Percentiles rank a stretch among this genome's conserved stretches.
Evolutionary conservation across 371 early-diverging fungal genomes (phyloP).

Genomic region (Catenaria anguillulae): DNA sequence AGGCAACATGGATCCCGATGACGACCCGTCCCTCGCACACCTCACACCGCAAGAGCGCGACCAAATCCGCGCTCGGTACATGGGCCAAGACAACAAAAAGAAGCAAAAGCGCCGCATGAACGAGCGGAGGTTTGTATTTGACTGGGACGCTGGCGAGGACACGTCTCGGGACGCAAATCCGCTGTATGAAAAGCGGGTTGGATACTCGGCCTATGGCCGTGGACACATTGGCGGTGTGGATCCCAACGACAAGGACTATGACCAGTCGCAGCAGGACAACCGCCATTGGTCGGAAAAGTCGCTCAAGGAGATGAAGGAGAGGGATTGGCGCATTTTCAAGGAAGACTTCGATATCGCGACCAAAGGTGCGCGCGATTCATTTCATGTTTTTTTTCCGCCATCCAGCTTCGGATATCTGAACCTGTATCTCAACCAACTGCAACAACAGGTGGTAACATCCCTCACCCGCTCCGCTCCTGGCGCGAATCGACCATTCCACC

Average conservation of each 20-base stretch:
- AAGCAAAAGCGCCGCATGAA: conserved; percentile 67
- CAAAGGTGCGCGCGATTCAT: conserved; percentile 49
- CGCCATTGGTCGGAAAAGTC: conserved; percentile 92
- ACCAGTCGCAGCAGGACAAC: conserved; percentile 38
- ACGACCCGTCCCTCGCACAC: conserved; percentile 13
- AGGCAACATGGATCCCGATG: too few species aligned
- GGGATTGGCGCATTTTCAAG: conserved; percentile 98
- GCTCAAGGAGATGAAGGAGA: conserved; percentile 76
- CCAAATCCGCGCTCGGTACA: conserved; percentile 57
- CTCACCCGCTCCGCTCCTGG: conserved; percentile 87
- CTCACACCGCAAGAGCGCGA: conserved; percentile 34
- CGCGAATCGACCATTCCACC: conserved; percentile 57
- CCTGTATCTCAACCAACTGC: too few species aligned
- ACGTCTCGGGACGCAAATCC: conserved; percentile 85
- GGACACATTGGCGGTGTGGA: conserved; percentile 86
- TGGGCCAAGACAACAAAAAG: conserved; percentile 64
- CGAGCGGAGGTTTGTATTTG: conserved; percentile 87
- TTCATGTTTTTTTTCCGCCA: too few species aligned
- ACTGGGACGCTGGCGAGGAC: conserved; percentile 91
- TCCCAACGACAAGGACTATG: conserved; percentile 52
- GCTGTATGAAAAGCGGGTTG: conserved; percentile 61
- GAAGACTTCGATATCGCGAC: conserved; percentile 91
- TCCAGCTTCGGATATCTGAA: too few species aligned
- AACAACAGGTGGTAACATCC: conserved; percentile 54
- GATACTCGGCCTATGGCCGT: conserved; percentile 63